Percentiles rank a stretch among this genome's conserved stretches.
These are phyloP conservation scores for Yamadazyma mexicana DNA, from an alignment of 1,139 yeast species.

Conservation along the genomic window DNA sequence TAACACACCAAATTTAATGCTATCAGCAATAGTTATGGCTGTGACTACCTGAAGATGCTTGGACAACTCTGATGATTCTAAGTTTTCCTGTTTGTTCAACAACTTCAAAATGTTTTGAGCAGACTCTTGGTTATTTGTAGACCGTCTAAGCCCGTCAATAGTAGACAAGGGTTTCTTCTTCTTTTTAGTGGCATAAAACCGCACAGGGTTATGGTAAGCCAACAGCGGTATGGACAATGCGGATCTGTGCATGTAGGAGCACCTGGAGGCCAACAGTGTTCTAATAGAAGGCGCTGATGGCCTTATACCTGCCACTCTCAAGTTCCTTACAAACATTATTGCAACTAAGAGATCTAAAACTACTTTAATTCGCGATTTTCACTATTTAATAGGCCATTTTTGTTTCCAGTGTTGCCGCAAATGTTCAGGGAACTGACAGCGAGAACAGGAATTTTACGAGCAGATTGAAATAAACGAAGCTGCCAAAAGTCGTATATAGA, in stretches of 20 bases:
- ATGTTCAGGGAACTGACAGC: no score
- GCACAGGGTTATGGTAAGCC: background rate
- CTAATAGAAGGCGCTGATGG: no score
- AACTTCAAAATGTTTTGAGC: constrained; percentile 14
- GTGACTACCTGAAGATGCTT: constrained; percentile 15
- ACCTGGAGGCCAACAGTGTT: no score
- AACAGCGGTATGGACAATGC: background rate
- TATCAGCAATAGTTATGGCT: constrained; percentile 17
- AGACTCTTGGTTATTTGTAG: constrained; percentile 15
- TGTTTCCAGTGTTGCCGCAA: no score
- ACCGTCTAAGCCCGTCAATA: constrained; percentile 17
- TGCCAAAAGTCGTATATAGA: no score
- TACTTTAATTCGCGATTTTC: background rate
- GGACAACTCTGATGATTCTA: constrained; percentile 10
- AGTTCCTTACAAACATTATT: no score
- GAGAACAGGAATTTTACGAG: no score
- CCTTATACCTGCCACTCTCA: no score
- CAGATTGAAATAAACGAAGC: no score
- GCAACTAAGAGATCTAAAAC: no score
- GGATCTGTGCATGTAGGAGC: background rate
- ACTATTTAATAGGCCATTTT: background rate
- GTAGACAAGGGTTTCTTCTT: constrained; percentile 18
- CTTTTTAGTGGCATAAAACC: constrained; percentile 6
- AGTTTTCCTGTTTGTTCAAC: constrained; percentile 10
- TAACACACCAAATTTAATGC: constrained; percentile 12